Evolutionary conservation across 345 rosid genomes (phyloP), one percentile per base, ranked within the genome.

Genomic region (Eutrema yunnanense): DNA sequence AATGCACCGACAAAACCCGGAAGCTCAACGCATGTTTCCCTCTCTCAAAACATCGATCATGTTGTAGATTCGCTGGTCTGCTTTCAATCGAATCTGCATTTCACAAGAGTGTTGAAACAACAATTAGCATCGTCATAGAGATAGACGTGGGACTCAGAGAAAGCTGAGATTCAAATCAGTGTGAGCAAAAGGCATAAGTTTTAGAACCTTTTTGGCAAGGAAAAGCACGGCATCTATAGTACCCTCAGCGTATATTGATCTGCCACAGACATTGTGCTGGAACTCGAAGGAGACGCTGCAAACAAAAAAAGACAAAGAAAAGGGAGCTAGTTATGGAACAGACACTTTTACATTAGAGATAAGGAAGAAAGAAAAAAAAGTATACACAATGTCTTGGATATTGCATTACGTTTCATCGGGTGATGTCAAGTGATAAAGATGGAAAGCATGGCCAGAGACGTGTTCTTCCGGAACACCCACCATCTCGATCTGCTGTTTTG

Each of bases 211-310:
- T 81, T 87, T 88, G 29, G 97, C 91, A 56, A 95, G 94, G 76
- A 90, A 92, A 49, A 95, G 82, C 42, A 87, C 82, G 2, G 98
- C 94, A 72, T 95, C 99, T 42, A 95, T 79, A 34, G 98, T 87
- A 43, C 99, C 99, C 82, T 95, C 96, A 1, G 96, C 97, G 27
- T 95, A 95, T 65, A 92, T 90, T 4, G 97, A 95, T 84, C 98
- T 79, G 26, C 99, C 97, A 37, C 98, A 90, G 33, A 95, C 98
- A 71, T 95, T 95, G 73, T 95, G 99, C 79, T 95, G 99, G 80
- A 95, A 90, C 84, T 95, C 99, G 10, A 95, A 88, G 8, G 99
- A 90, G 56, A 95, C 98, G 55, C 96, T 90, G 87, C 79, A 72
- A 13, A 61, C 16, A 10, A 73, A 50, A 10, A 75, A 50, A 47